A percentile compares a stretch with the other conserved stretches of the same genome.
Conservation (phyloP, 1,284 basidiomycete species). For the Leucoagaricus sp. region DNA sequence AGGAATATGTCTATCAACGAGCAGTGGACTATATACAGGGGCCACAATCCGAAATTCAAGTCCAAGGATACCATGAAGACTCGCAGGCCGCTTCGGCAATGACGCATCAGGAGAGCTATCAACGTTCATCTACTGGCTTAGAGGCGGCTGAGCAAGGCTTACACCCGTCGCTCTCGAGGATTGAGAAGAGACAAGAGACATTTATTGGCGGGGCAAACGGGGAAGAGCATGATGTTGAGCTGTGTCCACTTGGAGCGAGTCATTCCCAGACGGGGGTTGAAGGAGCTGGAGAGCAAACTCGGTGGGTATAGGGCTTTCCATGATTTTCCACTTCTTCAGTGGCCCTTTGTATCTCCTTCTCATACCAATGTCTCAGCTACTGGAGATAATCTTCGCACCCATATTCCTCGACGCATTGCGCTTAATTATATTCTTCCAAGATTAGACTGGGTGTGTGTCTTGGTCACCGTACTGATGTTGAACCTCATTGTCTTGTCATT, state of each 20-base stretch:
- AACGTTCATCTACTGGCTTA: background rate
- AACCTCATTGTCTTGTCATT: background rate
- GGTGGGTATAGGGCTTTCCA: background rate
- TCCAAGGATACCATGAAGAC: background rate
- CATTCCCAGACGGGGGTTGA: background rate
- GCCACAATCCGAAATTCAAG: background rate
- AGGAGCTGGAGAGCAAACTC: background rate
- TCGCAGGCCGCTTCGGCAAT: background rate
- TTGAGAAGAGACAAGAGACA: conserved; percentile 1
- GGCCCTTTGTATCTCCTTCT: background rate
- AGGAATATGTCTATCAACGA: background rate
- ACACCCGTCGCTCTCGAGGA: conserved; percentile 11
- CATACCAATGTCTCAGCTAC: background rate
- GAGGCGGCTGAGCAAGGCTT: conserved; percentile 6
- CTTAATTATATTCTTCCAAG: no score
- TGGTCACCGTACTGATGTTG: background rate
- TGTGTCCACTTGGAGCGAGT: background rate
- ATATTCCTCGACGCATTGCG: background rate
- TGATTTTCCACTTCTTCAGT: background rate
- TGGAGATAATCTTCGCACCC: background rate
- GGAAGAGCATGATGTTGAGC: background rate
- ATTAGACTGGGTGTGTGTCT: background rate
- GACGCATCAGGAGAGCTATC: background rate
- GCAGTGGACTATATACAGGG: background rate
- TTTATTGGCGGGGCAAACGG: background rate